Base-by-base conservation (phyloP, 305 asterid species). In the Rubia balearica region DNA sequence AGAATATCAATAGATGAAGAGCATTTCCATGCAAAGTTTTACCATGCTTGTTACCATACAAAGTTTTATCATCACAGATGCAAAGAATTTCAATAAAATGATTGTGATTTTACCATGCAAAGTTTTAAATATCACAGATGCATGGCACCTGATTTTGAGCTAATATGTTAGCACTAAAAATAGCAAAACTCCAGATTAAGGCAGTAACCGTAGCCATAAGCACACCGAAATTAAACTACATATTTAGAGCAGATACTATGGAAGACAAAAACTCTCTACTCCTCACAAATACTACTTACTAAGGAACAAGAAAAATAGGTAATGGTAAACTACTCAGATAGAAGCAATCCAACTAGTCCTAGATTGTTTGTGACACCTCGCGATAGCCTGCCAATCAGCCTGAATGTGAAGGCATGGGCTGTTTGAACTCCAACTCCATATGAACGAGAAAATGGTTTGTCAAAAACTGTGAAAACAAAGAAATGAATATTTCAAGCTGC, bases 271-370 rank as follows among this genome's bases (percentile, higher is more conserved):
- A 86, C 81, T 74, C 36, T 33, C 87, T 76, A 81, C 73, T 80
- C 80, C 82, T 75, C 73, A 72, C 81, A 56, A 75, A 78, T 76
- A 85, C 81, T 83, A 86, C 80, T 85, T 82, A 84, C 87, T 83
- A 75, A 69, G 68, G 73, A 57, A 75, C 90, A 82, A 82, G 83
- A 83, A 86, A 77, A 83, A 83, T 53, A 83, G 75, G 65, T 45
- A 62, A 73, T 62, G 55, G 70, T 78, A 87, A 76, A 83, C 85
- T 78, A 81, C 80, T 66, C 71, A 72, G 66, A 82, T 73, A 77
- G 74, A 77, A 79, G 85, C 84, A 85, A 82, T 77, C 84, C 90
- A 84, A 85, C 81, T 84, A 79, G 83, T 68, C 83, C 81, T 78
- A 76, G 69, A 70, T 45, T 68, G 80, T 75, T 33, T 33, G 36